Evolutionary conservation across 768 basidiomycete genomes (phyloP), one percentile per base, ranked within the genome.

Genomic region (Leccinum variicolor): DNA sequence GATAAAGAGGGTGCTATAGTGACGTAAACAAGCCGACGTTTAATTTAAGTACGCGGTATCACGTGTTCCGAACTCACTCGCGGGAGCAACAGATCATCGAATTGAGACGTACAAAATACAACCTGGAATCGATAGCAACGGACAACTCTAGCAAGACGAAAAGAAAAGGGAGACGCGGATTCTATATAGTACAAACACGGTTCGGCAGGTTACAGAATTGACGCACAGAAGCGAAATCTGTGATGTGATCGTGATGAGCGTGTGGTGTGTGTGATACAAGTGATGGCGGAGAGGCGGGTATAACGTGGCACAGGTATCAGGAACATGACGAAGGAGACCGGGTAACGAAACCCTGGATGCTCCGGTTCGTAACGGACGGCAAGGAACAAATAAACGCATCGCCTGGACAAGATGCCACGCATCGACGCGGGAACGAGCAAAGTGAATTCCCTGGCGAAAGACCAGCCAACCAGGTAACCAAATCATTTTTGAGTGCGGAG

Each of bases 231-330:
- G 54, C 50, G 56, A 59, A 55, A 57, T 57, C 57, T 58, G 64
- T 56, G 58, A 41, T 41, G 39, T n/a, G 39, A 41, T 41, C 39
- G 55, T 56, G 63, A 63, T 62, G 66, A 54, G 54, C 54, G 58
- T 61, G 60, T 61, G 62, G 62, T 49, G 63, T 69, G 64, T 49
- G 63, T 69, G 55, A 51, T 69, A 69, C 66, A 69, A 31, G 64
- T 68, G 67, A 60, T 59, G 66, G 57, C 28, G 60, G 58, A 49
- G 55, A 23, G 51, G 64, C 62, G 67, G 69, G 69, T 70, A 70
- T 70, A 67, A 36, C 54, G 58, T 53, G 67, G 58, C 67, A 69
- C 61, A 70, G 69, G 69, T 70, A 70, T 70, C 62, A 67, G 64
- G 62, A 58, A 65, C 64, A 61, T 11, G 59, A 58, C 49, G 58